These are phyloP conservation scores for Pestalotiopsis sp. DNA, from an alignment of 2,329 filamentous ascomycete species.

Conservation along the genomic window DNA sequence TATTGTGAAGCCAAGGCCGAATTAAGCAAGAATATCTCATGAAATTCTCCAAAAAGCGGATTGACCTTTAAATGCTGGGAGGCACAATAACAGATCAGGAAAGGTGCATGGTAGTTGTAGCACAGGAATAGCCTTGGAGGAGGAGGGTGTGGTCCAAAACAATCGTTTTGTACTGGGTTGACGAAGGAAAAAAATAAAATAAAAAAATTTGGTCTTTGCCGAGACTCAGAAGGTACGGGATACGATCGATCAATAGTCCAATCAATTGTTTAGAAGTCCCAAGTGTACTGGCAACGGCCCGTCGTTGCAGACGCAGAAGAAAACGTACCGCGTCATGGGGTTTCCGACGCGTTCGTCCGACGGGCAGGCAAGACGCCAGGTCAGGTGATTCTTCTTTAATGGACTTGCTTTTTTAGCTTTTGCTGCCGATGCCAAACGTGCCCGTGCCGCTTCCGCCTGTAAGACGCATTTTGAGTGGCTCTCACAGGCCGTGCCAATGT, in stretches of 20 bases:
- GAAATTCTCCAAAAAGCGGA: not conserved
- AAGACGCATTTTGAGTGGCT: not conserved
- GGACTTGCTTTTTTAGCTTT: conserved; percentile 1
- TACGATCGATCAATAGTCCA: not conserved
- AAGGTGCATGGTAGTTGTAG: too few species aligned
- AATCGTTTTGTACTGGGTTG: too few species aligned
- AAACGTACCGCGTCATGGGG: not conserved
- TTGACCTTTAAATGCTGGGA: not conserved
- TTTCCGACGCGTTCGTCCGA: not conserved
- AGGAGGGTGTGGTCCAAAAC: too few species aligned
- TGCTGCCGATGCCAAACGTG: not conserved
- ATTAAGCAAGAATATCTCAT: not conserved
- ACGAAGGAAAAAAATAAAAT: too few species aligned
- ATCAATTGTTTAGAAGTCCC: not conserved
- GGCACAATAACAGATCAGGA: too few species aligned
- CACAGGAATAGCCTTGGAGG: too few species aligned
- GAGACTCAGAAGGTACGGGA: not conserved
- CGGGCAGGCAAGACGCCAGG: conserved; percentile 3
- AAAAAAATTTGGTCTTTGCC: too few species aligned
- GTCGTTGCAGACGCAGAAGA: not conserved
- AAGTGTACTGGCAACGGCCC: not conserved
- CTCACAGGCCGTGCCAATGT: not conserved
- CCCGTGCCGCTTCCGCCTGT: not conserved
- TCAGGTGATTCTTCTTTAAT: conserved; percentile 14
- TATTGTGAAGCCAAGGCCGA: not conserved